Conservation (phyloP, 176 grass and related monocot genomes). For the Musa beccarii region DNA sequence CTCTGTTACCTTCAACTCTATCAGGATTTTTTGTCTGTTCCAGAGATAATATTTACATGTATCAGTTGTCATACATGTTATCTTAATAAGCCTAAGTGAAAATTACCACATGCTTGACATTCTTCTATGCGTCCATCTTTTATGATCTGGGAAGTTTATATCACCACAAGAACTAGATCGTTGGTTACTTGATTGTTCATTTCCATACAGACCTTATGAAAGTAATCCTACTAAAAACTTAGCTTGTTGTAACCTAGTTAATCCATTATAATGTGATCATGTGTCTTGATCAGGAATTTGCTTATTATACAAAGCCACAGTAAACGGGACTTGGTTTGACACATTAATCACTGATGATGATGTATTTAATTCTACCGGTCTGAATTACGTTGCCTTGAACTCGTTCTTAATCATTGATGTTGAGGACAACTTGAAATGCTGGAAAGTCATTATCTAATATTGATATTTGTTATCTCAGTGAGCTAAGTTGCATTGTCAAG, state of each 20-base stretch:
- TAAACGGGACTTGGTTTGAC: neutral
- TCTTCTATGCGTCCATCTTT: no score
- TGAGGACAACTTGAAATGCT: conserved; percentile 13
- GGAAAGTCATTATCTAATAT: conserved; percentile 16
- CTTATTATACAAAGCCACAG: neutral
- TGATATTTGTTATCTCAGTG: conserved; percentile 36
- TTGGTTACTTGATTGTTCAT: no score
- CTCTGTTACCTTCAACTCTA: conserved; percentile 20
- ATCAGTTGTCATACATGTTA: no score
- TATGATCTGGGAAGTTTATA: no score
- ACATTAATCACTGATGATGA: no score
- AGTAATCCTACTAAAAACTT: neutral
- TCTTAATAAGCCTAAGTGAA: no score
- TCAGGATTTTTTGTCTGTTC: conserved; percentile 23
- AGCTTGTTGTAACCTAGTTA: neutral
- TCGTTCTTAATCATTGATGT: neutral
- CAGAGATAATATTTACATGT: neutral
- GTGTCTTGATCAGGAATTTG: neutral
- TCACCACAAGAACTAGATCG: no score
- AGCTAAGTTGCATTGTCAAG: conserved; percentile 49
- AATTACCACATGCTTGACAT: no score
- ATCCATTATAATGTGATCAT: neutral
- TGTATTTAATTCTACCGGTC: neutral
- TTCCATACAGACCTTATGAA: neutral
- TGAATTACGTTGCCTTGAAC: neutral